Percentiles rank a stretch among this genome's conserved stretches.
phyloP scores from a whole-genome alignment of 352 stramenopile species.

The Phytophthora sojae region DNA sequence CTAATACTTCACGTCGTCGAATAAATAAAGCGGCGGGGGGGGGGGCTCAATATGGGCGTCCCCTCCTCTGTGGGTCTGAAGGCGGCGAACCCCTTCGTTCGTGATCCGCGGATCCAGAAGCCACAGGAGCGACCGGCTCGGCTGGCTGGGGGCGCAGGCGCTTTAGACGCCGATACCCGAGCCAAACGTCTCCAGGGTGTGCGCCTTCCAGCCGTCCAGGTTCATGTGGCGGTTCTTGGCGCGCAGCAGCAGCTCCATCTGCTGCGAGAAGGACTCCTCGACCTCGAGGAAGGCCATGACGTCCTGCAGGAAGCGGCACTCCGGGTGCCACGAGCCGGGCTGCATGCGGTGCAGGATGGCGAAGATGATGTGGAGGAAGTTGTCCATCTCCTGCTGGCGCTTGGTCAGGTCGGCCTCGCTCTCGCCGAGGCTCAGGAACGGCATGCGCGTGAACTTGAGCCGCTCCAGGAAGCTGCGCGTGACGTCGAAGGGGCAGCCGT shows the following conservation, averaged over 20 bases:
- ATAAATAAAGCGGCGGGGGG: constrained; percentile 40
- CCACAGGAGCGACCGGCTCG: constrained; percentile 1
- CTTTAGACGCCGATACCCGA: constrained; percentile 68
- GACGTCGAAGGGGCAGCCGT: constrained; percentile 75
- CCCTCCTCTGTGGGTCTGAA: constrained; percentile 26
- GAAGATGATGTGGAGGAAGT: constrained; percentile 85
- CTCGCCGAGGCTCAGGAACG: constrained; percentile 63
- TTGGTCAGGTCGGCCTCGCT: constrained; percentile 58
- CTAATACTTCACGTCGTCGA: constrained; percentile 34
- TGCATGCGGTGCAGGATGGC: constrained; percentile 83
- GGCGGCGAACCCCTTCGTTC: constrained; percentile 41
- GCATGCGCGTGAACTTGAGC: constrained; percentile 80
- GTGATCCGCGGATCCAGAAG: constrained; percentile 34
- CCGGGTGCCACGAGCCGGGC: constrained; percentile 62
- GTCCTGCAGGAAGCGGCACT: constrained; percentile 85
- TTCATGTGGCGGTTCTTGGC: constrained; percentile 73
- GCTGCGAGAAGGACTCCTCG: constrained; percentile 73
- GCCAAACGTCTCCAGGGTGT: constrained; percentile 82
- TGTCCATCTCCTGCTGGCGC: constrained; percentile 83
- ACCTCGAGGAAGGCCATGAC: constrained; percentile 84
- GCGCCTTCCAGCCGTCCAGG: constrained; percentile 79
- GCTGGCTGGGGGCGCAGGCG: neutral
- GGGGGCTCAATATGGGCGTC: neutral
- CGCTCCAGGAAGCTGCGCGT: constrained; percentile 77
- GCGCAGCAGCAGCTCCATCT: constrained; percentile 72